Base-by-base conservation (phyloP, 495 filamentous ascomycete genomes). In the Bacidia gigantensis region DNA sequence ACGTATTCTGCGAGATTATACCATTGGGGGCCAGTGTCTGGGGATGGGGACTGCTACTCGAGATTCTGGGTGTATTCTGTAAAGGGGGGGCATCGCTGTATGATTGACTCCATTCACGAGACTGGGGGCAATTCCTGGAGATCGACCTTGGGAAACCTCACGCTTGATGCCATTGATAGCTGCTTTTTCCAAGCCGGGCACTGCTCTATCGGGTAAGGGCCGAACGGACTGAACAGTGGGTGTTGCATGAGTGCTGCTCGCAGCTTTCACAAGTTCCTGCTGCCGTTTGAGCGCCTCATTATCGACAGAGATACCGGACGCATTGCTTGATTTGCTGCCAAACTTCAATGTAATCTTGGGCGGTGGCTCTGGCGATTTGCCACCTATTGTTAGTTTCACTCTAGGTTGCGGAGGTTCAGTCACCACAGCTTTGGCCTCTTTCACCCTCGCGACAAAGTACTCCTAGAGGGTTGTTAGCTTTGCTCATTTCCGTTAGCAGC, bases 321-420 rank as follows among this genome's bases (percentile, higher is more conserved):
- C 56, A 26, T 56, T 64, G 51, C 62, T 64, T 25, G 62, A 52
- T 42, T 60, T 65, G 22, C 56, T 62, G 57, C 70, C 64, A 54
- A 71, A 63, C 52, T 66, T 69, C 50, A 72, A 54, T 3, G 61
- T 71, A 46, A 71, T 62, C 52, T 60, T 68, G 51, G 64, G 62
- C 26, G 61, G 61, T n/a, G 76, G 74, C 26, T 79, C 78, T 22
- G 80, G 76, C 44, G 77, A 77, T 18, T 67, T 73, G 3, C 72
- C 65, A 21, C 73, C 65, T 58, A 88, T 69, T 64, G 86, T 87
- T 29, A 92, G 69, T 58, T 86, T 89, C 56, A 93, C 80, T 62
- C 84, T 86, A 26, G 82, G 79, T 55, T 83, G 81, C 26, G 75
- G 64, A 5, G 83, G 77, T 58, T 87, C 82, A 22, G 71, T 68